Base-by-base conservation (phyloP, 2,329 filamentous ascomycete species). In the Trichoderma guizhouense region DNA sequence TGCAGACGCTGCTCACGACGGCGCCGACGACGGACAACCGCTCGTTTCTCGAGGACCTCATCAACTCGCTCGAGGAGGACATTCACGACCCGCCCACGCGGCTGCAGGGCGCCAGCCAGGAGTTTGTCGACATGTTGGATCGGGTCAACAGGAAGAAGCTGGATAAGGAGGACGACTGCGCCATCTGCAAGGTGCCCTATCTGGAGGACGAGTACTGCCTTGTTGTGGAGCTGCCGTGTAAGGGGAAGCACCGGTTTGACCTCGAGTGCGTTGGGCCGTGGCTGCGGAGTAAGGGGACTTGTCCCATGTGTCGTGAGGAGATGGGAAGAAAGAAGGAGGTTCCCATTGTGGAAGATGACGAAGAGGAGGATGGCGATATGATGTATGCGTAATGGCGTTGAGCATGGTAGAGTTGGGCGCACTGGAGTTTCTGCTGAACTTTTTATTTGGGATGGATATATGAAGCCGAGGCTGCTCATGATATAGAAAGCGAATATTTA, bases 231-330 rank as follows among this genome's bases (percentile, higher is more conserved):
- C 83, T 92, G 76, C 89, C 89, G 53, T 92, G 90, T 78, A 83
- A 89, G 76, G 83, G 83, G 36, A 82, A 79, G 53, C 90, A 92
- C 79, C 81, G 81, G 64, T 91, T 90, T 77, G 90, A 92, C 76
- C 80, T 91, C n/a, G 90, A 92, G 81, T 92, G 90, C 76, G 88
- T 91, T 2, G 87, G 85, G 4, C 89, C 90, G 7, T 92, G 90
- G 90, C 78, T 92, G 78, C 82, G 86, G 78, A 85, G 87, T 76
- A 90, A 91, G 80, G 89, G 89, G 47, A 90, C 84, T 36, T 91
- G 89, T 78, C 89, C 89, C 51, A 83, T 91, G 82, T 91, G 89
- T 79, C 82, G 90, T 72, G 85, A 87, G 78, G 88, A 90, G 76
- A 80, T 91, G 80, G 85, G 83, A 36, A 85, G 86, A 83, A 89